Percentiles rank a stretch among this genome's conserved stretches.
Conservation (phyloP, 2,329 filamentous ascomycete species). For the Chaetomium strumarium region DNA sequence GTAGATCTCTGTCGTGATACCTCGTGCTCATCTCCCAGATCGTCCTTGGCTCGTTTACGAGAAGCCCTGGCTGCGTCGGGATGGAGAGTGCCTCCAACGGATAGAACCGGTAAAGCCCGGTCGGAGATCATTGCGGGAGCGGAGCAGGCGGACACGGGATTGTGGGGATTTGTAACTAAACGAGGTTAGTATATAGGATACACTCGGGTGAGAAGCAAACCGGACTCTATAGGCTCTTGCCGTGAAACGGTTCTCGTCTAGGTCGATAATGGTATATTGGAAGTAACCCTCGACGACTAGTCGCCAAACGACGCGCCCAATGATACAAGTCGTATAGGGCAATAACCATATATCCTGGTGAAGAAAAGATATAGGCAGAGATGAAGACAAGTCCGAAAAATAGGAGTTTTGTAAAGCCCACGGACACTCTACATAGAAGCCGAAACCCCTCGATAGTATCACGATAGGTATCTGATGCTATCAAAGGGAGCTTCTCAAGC, state of each 20-base stretch:
- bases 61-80: background rate
- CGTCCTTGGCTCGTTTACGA: background rate
- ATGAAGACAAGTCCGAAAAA: background rate
- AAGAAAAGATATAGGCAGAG: background rate
- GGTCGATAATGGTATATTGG: background rate
- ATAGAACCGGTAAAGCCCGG: background rate
- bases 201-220: slow-evolving; percentile 1
- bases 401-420: background rate
- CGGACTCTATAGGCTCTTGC: background rate
- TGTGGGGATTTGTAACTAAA: background rate
- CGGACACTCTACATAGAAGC: background rate
- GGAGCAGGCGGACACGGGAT: background rate
- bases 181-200: background rate
- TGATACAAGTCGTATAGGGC: background rate
- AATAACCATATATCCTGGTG: background rate
- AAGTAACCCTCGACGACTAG: background rate
- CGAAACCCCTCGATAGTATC: slow-evolving; percentile 4
- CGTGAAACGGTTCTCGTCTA: slow-evolving; percentile 1
- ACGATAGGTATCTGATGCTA: slow-evolving; percentile 5
- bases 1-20: background rate
- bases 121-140: background rate
- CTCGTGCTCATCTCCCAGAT: background rate
- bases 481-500: slow-evolving; percentile 8
- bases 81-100: background rate
- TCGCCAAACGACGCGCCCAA: background rate